Conservation (phyloP, 805 yeast species). For the Scheffersomyces amazonensis region DNA sequence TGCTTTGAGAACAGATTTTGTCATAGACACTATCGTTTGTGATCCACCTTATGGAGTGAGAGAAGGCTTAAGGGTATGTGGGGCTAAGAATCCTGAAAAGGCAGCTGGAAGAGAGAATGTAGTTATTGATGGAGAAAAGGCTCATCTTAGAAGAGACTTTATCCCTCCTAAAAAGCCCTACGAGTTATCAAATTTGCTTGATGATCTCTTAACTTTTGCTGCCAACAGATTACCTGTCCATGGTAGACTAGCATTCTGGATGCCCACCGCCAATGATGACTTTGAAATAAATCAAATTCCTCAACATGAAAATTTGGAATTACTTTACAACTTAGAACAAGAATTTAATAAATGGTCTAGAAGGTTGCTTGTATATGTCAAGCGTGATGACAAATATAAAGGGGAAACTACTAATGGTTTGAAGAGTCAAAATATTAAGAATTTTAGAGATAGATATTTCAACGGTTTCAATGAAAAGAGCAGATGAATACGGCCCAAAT, state of each 20-base stretch:
- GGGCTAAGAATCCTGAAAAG: slow-evolving; percentile 66
- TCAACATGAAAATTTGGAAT: slow-evolving; percentile 67
- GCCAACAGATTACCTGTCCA: slow-evolving; percentile 65
- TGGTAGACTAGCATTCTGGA: slow-evolving; percentile 92
- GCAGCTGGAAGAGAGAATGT: slow-evolving; percentile 71
- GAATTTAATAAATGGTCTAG: slow-evolving; percentile 93
- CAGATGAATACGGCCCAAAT: too few relatives aligned
- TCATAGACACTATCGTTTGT: slow-evolving; percentile 79
- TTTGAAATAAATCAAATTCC: slow-evolving; percentile 70
- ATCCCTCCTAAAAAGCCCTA: slow-evolving; percentile 93
- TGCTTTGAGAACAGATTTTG: slow-evolving; percentile 62
- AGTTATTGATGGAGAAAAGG: slow-evolving; percentile 75
- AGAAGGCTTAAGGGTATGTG: slow-evolving; percentile 91
- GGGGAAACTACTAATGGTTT: slow-evolving; percentile 48
- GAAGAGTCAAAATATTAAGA: slow-evolving; percentile 44
- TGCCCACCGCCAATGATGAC: slow-evolving; percentile 95
- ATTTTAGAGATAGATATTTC: slow-evolving; percentile 76
- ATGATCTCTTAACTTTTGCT: slow-evolving; percentile 74
- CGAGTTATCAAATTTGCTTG: slow-evolving; percentile 70
- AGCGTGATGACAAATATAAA: slow-evolving; percentile 48
- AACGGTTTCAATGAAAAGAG: slow-evolving; percentile 52
- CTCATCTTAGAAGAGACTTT: slow-evolving; percentile 75
- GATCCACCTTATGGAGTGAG: slow-evolving; percentile 99
- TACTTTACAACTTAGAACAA: slow-evolving; percentile 76
- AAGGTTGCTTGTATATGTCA: slow-evolving; percentile 75